Evolutionary conservation across 2,329 filamentous ascomycete species (phyloP).

Genomic region (Fusarium begoniae): DNA sequence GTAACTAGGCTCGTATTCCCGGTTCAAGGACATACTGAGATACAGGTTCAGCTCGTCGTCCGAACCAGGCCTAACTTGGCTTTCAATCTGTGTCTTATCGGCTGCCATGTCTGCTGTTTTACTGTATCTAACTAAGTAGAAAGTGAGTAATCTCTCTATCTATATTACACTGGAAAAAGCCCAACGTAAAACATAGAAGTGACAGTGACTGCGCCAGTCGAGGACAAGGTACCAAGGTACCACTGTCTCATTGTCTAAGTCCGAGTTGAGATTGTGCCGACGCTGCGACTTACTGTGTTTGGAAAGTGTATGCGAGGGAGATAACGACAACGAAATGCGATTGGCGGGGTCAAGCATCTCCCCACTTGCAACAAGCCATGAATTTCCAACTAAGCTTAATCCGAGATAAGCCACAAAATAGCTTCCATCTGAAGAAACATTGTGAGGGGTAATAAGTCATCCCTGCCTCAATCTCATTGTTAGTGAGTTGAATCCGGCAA

Average conservation of each 20-base stretch:
- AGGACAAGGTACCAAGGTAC: background rate
- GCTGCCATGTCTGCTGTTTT: background rate
- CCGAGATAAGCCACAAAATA: background rate
- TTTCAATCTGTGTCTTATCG: background rate
- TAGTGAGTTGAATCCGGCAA: background rate
- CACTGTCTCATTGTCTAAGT: background rate
- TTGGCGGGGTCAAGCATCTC: background rate
- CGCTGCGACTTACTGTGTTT: background rate
- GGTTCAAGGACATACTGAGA: background rate
- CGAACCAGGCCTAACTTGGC: background rate
- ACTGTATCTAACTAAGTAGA: too few relatives aligned
- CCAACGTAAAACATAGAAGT: background rate
- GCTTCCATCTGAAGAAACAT: background rate
- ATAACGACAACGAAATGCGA: background rate
- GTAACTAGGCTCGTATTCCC: too few relatives aligned
- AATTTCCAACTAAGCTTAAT: background rate
- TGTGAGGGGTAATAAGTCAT: background rate
- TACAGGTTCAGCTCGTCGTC: background rate
- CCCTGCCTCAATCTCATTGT: background rate
- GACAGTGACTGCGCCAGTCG: background rate
- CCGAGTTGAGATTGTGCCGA: background rate
- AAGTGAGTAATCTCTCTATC: background rate
- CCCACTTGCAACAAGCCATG: background rate
- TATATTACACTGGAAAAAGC: background rate
- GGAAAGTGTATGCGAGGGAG: background rate